A percentile compares a stretch with the other conserved stretches of the same genome.
Conservation (phyloP, 805 yeast genomes). For the Cyberlindnera petersonii region DNA sequence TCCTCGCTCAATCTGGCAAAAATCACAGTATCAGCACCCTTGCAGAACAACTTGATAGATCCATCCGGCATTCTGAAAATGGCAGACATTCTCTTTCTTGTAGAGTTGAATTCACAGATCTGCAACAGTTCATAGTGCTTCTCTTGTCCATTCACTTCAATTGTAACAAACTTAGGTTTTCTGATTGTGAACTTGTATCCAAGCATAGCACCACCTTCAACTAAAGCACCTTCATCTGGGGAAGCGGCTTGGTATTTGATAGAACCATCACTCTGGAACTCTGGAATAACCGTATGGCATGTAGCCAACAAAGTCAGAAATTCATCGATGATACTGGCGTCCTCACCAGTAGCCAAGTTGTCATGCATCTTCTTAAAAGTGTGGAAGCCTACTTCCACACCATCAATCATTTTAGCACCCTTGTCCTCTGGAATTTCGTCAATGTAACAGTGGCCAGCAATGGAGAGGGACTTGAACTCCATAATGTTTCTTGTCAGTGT, state of each 20-base stretch:
- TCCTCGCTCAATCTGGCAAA: conserved; percentile 71
- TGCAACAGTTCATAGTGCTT: conserved; percentile 73
- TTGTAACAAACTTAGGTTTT: conserved; percentile 75
- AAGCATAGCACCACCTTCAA: conserved; percentile 88
- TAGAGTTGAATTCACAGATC: conserved; percentile 94
- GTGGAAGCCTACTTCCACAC: conserved; percentile 75
- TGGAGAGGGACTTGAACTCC: conserved; percentile 93
- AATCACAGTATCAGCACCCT: conserved; percentile 97
- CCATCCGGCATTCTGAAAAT: conserved; percentile 95
- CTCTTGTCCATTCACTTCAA: conserved; percentile 49
- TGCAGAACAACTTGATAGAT: conserved; percentile 77
- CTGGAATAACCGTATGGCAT: conserved; percentile 98
- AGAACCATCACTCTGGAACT: conserved; percentile 53
- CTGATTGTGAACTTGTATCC: conserved; percentile 85
- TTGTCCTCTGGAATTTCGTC: conserved; percentile 90
- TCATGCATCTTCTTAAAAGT: conserved; percentile 60
- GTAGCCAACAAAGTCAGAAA: conserved; percentile 82
- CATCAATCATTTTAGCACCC: conserved; percentile 66
- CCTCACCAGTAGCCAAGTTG: conserved; percentile 44
- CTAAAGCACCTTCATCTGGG: conserved; percentile 98
- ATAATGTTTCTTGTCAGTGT: conserved; percentile 92
- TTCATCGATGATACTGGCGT: conserved; percentile 56
- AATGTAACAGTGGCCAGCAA: conserved; percentile 88
- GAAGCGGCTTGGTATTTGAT: conserved; percentile 98
- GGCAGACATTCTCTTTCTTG: conserved; percentile 97